Evolutionary conservation across 2,329 filamentous ascomycete genomes (phyloP).

Genomic region (Blastomyces parvus): DNA sequence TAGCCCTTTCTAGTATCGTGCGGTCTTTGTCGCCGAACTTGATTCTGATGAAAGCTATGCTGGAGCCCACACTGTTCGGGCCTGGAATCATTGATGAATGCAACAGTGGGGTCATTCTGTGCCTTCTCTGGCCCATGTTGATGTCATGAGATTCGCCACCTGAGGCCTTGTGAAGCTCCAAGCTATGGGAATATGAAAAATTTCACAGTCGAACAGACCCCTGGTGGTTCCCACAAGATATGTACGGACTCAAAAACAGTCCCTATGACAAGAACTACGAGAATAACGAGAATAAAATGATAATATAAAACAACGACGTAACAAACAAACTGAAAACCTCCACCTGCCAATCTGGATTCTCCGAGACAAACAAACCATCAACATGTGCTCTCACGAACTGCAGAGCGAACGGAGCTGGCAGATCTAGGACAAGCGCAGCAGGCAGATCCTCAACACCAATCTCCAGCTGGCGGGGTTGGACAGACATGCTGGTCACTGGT

Average conservation of each 20-base stretch:
- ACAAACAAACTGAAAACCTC: not conserved
- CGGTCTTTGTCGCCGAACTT: not conserved
- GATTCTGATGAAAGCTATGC: not conserved
- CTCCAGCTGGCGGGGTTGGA: constrained; percentile 3
- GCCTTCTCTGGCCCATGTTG: not conserved
- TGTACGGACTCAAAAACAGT: not conserved
- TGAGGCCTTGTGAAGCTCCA: not conserved
- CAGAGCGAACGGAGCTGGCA: not conserved
- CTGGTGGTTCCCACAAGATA: not conserved
- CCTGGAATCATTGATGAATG: not conserved
- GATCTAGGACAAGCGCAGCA: not conserved
- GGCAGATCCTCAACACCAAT: not conserved
- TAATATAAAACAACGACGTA: not conserved
- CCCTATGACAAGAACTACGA: not conserved
- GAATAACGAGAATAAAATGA: not conserved
- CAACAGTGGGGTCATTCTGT: not conserved
- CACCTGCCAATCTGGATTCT: not conserved
- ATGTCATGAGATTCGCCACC: not conserved
- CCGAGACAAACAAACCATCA: not conserved
- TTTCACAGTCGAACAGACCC: not conserved
- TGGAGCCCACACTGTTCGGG: not conserved
- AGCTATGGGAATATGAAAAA: not conserved
- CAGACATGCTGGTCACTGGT: not conserved
- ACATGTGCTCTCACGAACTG: not conserved
- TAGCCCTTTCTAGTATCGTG: not conserved